A percentile compares a stretch with the other conserved stretches of the same genome.
These are phyloP conservation scores for Vitis labrusca DNA, from an alignment of 164 flowering plant genomes.

Conservation along the genomic window DNA sequence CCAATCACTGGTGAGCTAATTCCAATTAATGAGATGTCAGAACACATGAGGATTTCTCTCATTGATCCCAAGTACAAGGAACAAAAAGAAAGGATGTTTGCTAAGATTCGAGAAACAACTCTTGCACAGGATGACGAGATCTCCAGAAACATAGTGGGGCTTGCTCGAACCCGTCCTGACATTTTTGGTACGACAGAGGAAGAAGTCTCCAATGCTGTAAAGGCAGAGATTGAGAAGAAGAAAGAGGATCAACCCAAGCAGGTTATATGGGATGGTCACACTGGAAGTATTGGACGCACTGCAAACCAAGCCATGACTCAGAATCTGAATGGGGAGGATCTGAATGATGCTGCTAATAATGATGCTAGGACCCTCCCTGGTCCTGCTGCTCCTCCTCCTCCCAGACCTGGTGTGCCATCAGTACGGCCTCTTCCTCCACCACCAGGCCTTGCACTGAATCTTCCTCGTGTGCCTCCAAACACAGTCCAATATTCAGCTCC, in stretches of 20 bases:
- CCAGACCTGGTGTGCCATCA: conserved; percentile 73
- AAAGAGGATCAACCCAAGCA: conserved; percentile 96
- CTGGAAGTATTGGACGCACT: conserved; percentile 96
- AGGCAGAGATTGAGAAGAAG: conserved; percentile 96
- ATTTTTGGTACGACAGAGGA: conserved; percentile 99
- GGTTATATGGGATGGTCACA: conserved; percentile 99
- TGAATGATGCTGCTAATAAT: conserved; percentile 37
- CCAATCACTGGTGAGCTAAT: conserved; percentile 95
- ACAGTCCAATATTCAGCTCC: conserved; percentile 54
- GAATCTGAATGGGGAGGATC: conserved; percentile 59
- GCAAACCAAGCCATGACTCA: conserved; percentile 98
- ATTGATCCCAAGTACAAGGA: conserved; percentile 99
- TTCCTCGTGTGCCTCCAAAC: conserved; percentile 67
- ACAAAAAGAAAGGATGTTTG: conserved; percentile 97
- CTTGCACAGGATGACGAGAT: conserved; percentile 98
- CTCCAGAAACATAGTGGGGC: conserved; percentile 91
- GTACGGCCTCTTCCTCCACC: conserved; percentile 96
- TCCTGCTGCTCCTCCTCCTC: conserved; percentile 86
- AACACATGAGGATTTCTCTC: conserved; percentile 96
- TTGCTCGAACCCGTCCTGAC: conserved; percentile 96
- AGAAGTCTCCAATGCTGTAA: conserved; percentile 99
- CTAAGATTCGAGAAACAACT: conserved; percentile 93
- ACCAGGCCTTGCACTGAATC: conserved; percentile 70
- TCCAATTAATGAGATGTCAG: conserved; percentile 93
- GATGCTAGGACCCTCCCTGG: conserved; percentile 69